Evolutionary conservation across 2,329 filamentous ascomycete species (phyloP), one percentile per base, ranked within the genome.

Genomic region (Fusarium denticulatum): DNA sequence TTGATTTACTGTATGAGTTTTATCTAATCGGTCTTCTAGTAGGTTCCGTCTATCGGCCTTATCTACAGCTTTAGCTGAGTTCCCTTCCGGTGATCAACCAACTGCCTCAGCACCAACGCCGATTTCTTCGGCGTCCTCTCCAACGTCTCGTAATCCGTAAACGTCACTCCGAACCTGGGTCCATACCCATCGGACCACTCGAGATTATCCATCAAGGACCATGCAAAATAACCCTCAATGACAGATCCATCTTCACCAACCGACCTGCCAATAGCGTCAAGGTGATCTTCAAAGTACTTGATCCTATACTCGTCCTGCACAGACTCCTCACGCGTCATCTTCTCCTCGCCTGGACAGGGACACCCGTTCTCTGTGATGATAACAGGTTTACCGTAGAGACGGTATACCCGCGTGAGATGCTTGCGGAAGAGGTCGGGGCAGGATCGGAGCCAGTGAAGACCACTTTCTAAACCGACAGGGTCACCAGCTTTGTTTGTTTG

Each of bases 231-330:
- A 0, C 73, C 72, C 7, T 64, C 30, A 11, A 74, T 42, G 0
- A 43, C 34, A 3, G 66, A 37, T 1, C 69, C 63, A 22, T 75
- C 72, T 18, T 71, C 69, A 70, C 69, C 15, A 1, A 69, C 50
- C 2, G 71, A 45, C 24, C 47, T 69, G 0, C 75, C 80, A 40
- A 84, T 80, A 0, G 83, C 79, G 42, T 84, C 81, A 4, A 85
- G 68, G 34, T 85, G 82, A 26, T 81, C 77, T 18, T 78, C 73
- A 57, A 85, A 83, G 50, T 85, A 85, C 15, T 75, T 65, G 11
- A 81, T 76, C 4, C 83, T 78, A 58, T 81, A 85, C 7, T 64
- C 68, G 62, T 85, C 83, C 16, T 83, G 64, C 1, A 85, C 78
- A 2, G 81, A 78, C 57, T 83, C 79, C 28, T 81, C 78, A 0